phyloP scores from a whole-genome alignment of 306 rosid genomes.

The Calophaca sinica region DNA sequence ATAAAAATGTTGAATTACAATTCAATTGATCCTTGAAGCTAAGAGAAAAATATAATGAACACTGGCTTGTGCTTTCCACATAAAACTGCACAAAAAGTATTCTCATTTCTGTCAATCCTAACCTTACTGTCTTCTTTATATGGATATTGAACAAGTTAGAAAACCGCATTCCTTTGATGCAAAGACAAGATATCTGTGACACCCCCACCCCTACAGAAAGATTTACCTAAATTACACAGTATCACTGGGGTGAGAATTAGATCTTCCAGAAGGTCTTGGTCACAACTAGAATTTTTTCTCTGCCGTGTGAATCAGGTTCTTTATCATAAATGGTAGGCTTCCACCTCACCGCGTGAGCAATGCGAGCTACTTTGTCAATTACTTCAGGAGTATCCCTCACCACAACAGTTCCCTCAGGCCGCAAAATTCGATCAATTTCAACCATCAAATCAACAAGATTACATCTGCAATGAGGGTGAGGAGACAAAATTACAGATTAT shows the following conservation, averaged over 20 bases:
- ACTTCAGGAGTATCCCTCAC: constrained; percentile 81
- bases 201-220: constrained; percentile 15
- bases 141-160: constrained; percentile 48
- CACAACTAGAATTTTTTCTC: constrained; percentile 78
- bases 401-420: constrained; percentile 87
- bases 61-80: constrained; percentile 42
- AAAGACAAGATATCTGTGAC: constrained; percentile 49
- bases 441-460: constrained; percentile 89
- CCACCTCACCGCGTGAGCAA: constrained; percentile 79
- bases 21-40: constrained; percentile 21
- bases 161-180: constrained; percentile 50
- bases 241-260: constrained; percentile 54
- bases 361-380: constrained; percentile 68
- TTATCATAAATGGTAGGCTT: constrained; percentile 63
- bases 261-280: constrained; percentile 78
- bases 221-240: constrained; percentile 57
- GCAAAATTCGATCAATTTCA: constrained; percentile 89
- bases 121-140: constrained; percentile 46
- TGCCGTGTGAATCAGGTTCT: constrained; percentile 75
- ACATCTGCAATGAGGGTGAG: constrained; percentile 60
- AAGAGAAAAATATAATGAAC: constrained; percentile 40
- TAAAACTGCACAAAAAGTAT: constrained; percentile 49
- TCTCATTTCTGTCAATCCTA: constrained; percentile 46
- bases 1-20: constrained; percentile 40
- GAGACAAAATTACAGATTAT: neutral